A percentile compares a stretch with the other conserved stretches of the same genome.
These are phyloP conservation scores for Neurospora sp. DNA, from an alignment of 495 filamentous ascomycete species.

Conservation along the genomic window DNA sequence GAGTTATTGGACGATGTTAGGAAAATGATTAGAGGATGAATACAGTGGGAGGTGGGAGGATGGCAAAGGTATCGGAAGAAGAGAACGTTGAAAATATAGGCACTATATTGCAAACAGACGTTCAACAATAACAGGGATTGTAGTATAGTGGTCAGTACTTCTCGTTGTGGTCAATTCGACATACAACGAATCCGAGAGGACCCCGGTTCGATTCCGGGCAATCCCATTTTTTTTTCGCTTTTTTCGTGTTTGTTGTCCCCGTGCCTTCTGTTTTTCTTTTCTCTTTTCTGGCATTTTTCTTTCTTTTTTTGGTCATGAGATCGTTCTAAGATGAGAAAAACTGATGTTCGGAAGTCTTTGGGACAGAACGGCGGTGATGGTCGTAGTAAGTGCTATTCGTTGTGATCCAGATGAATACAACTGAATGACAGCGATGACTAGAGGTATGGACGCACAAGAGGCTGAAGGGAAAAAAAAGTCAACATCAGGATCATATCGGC, in stretches of 20 bases:
- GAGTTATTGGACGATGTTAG: too few species aligned
- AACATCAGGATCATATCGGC: neutral
- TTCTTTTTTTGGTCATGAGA: neutral
- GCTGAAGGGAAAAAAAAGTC: neutral
- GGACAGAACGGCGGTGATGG: neutral
- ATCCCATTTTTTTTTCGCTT: neutral
- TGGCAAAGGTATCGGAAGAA: too few species aligned
- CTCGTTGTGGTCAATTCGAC: neutral
- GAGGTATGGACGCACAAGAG: neutral
- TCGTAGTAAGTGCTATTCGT: neutral
- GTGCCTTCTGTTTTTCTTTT: neutral
- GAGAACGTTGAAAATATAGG: neutral
- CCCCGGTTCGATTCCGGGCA: neutral
- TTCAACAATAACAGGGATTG: neutral
- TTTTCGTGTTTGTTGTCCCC: neutral
- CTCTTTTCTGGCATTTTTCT: neutral
- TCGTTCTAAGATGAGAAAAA: neutral
- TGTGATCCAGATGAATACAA: neutral
- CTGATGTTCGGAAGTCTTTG: neutral
- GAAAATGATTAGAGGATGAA: too few species aligned
- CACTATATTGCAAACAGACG: rapidly evolving
- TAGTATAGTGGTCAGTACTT: neutral
- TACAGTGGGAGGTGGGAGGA: too few species aligned
- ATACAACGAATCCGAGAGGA: neutral
- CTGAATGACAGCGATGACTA: neutral